Evolutionary conservation across 345 rosid species (phyloP), one percentile per base, ranked within the genome.

Genomic region (Euclidium syriacum): DNA sequence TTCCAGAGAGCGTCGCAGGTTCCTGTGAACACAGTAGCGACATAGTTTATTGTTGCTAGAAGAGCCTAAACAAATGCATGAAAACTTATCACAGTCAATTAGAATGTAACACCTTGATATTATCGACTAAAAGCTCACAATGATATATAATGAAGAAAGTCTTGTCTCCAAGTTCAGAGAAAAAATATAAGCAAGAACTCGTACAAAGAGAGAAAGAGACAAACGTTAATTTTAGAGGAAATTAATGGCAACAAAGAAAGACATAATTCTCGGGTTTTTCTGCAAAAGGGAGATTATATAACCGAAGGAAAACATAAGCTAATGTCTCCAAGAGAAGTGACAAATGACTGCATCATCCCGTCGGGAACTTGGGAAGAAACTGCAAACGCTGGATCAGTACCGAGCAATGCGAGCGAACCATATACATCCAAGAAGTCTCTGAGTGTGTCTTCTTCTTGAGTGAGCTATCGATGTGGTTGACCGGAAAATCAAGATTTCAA

Each of bases 251-350:
- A 1, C 4, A 1, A 63, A 55, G 27, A 38, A n/a, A 29, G 38
- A 62, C 27, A 23, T 55, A 47, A 29, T 55, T 70, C 14, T 42
- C 10, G n/a, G 42, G 57, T 36, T 62, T 61, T 20, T 7, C 78
- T 83, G n/a, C 64, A 62, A 75, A 68, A 84, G 84, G 94, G 83
- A 86, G 88, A 78, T 83, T 84, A 65, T 89, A 91, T 89, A 83
- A 89, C 97, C 84, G 96, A 89, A 83, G 98, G 95, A 92, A 92
- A 92, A 89, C 97, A 95, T 87, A 90, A 85, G 89, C 84, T 89
- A 82, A 89, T 84, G 79, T 89, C 95, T 62, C 83, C 90, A 4
- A 89, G 11, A 53, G 68, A 79, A 58, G 95, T 71, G 67, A 81
- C 47, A 27, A 63, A 64, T 3, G 86, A 83, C 68, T 79, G 96